Base-by-base conservation (phyloP, 2,329 filamentous ascomycete species). In the Hypoxylon sp. region DNA sequence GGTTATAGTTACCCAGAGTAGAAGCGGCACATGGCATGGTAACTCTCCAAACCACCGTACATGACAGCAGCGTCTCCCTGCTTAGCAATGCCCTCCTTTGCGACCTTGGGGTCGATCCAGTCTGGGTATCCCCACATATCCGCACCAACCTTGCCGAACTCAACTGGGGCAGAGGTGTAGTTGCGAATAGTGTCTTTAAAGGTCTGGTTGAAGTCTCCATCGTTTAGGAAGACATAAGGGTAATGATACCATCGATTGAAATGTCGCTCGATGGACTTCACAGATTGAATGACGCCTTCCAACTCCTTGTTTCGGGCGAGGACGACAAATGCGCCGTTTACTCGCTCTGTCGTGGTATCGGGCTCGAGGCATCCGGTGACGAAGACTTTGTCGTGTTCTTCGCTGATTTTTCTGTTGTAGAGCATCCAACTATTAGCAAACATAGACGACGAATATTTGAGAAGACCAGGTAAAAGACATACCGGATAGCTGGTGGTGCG, bases 171-270 rank as follows among this genome's bases (percentile, higher is more conserved):
- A 44, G 90, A 95, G n/a, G 92, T 96, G 73, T 99, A 91, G 68
- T 97, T 96, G 67, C 80, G 76, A 50, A 99, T 84, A 0, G 86
- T 87, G 63, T 93, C 88, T 71, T 90, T 95, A 81, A 99, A 99
- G 8, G 87, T 90, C 67, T 90, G 84, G 73, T 97, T 92, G 81
- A 99, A 99, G 50, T 97, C 92, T 59, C 88, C 94, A 67, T 99
- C 93, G 74, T 99, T 99, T 63, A 99, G 78, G 73, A 99, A 97
- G 63, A 97, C 93, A 69, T 97, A 99, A 17, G 94, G 94, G 71
- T 99, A 99, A 73, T 97, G 86, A 71, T 91, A 99, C 92, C 93
- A 99, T 62, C 92, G 85, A 75, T 99, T 99, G 83, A 99, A 99
- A 74, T 99, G 94, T 64, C 94, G 84, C 77, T 99, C 94, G 62